A percentile compares a stretch with the other conserved stretches of the same genome.
Evolutionary conservation across 2,329 filamentous ascomycete genomes (phyloP).

Genomic region (Graphilbum fragrans): DNA sequence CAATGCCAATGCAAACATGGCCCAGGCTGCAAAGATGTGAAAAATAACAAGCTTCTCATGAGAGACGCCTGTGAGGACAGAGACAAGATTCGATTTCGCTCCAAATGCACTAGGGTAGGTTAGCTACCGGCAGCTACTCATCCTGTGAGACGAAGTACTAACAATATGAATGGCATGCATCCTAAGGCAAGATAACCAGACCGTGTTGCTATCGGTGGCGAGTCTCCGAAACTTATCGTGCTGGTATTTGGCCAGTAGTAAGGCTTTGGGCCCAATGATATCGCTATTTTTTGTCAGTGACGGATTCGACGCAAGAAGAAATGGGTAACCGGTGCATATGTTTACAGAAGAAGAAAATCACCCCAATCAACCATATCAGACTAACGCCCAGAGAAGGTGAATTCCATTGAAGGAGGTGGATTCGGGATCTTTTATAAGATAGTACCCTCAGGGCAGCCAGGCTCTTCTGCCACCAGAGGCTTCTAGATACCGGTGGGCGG

Average conservation of each 20-base stretch:
- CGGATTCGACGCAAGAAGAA: no score
- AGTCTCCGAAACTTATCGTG: constrained; percentile 29
- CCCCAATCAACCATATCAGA: no score
- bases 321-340: no score
- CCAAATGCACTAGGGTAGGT: constrained; percentile 18
- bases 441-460: no score
- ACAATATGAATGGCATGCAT: constrained; percentile 21
- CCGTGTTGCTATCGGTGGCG: constrained; percentile 39
- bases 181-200: constrained; percentile 39
- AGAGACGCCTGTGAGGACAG: constrained; percentile 38
- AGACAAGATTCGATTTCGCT: constrained; percentile 44
- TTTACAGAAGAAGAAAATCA: no score
- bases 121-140: not conserved
- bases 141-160: constrained; percentile 2
- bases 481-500: no score
- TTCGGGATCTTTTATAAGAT: no score
- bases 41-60: constrained; percentile 47
- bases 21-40: constrained; percentile 40
- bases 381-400: no score
- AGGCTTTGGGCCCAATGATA: no score
- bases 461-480: no score
- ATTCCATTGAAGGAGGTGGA: no score
- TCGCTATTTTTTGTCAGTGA: no score
- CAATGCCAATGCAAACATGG: constrained; percentile 42
- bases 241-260: constrained; percentile 42